These are phyloP conservation scores for Scalesia atractyloides DNA, from an alignment of 129 eudicot genomes.

Conservation along the genomic window DNA sequence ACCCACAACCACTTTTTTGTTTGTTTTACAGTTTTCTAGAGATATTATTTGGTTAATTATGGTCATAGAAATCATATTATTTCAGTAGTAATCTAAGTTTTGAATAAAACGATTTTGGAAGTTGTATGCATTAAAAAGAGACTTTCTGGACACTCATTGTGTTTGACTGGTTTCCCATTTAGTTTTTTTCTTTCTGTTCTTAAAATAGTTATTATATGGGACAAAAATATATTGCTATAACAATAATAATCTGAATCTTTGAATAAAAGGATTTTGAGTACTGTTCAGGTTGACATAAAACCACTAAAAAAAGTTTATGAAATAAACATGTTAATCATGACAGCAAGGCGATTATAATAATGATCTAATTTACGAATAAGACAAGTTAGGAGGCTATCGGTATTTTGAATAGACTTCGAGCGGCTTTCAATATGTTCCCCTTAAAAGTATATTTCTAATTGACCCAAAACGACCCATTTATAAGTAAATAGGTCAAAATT, in stretches of 20 bases:
- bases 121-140: not conserved
- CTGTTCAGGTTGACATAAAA: not conserved
- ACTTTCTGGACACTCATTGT: not conserved
- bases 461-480: not conserved
- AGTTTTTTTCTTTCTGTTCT: not conserved
- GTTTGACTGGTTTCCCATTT: not conserved
- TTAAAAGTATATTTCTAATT: not conserved
- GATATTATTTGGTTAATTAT: not conserved
- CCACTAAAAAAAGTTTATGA: not conserved
- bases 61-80: not conserved
- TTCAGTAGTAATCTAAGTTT: not conserved
- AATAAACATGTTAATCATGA: not conserved
- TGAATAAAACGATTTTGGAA: not conserved
- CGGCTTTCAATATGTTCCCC: not conserved
- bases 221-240: not conserved
- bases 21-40: not conserved
- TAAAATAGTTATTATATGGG: no score
- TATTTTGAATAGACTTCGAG: not conserved
- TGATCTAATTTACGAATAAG: not conserved
- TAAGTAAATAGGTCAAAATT: slow-evolving; percentile 11
- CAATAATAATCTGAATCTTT: not conserved
- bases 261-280: not conserved
- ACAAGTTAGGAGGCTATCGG: not conserved
- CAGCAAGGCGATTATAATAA: not conserved
- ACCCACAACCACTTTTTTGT: not conserved